These are phyloP conservation scores for Puccinellia tenuiflora DNA, from an alignment of 176 grass and related monocot genomes.

Conservation along the genomic window DNA sequence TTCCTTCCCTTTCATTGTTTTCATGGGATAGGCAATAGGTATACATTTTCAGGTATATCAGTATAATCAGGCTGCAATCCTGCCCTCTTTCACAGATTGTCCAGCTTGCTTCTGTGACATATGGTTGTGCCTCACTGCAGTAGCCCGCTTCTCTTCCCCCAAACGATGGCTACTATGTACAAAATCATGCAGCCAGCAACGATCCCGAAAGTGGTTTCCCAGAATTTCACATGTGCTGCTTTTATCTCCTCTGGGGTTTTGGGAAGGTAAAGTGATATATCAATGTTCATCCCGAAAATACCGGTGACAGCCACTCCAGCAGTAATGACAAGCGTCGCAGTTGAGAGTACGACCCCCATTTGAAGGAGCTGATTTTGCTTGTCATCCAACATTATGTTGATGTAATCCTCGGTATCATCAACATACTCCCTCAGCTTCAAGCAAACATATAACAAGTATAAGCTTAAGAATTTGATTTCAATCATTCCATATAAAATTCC, in stretches of 20 bases:
- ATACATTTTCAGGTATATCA: background rate
- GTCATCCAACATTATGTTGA: constrained; percentile 73
- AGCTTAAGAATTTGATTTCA: background rate
- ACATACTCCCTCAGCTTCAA: constrained; percentile 62
- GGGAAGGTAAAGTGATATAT: constrained; percentile 41
- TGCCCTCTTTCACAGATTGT: background rate
- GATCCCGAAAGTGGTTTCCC: constrained; percentile 56
- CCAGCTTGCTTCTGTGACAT: background rate
- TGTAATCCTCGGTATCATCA: constrained; percentile 74
- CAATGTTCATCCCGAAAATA: constrained; percentile 72
- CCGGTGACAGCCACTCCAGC: constrained; percentile 60
- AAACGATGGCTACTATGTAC: constrained; percentile 53
- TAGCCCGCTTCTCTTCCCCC: constrained; percentile 63
- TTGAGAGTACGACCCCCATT: constrained; percentile 67
- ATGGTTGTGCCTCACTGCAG: constrained; percentile 32
- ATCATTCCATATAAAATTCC: background rate
- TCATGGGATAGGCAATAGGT: background rate
- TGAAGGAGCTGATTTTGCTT: constrained; percentile 69
- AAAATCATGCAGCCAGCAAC: constrained; percentile 43
- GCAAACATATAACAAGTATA: background rate
- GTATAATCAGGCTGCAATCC: background rate
- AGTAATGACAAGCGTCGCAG: constrained; percentile 55
- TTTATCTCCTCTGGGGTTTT: background rate
- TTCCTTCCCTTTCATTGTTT: background rate
- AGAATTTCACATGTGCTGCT: constrained; percentile 39